Conservation (phyloP, 805 yeast genomes). For the Zygosaccharomyces lentus region DNA sequence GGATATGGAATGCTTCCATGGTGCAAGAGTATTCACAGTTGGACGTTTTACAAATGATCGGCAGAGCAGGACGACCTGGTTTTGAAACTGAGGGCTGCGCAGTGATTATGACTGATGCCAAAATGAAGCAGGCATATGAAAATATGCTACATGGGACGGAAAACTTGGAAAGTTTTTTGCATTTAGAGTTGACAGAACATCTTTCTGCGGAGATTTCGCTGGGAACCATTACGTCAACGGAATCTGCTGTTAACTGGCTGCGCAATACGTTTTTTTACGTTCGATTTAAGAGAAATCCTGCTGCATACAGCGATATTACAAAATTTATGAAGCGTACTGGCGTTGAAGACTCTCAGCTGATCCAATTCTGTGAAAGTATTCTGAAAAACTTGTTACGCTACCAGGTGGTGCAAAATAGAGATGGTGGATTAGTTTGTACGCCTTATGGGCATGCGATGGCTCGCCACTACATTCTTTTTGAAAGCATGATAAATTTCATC, state of each 20-base stretch:
- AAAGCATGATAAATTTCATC: constrained; percentile 40
- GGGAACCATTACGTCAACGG: constrained; percentile 36
- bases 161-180: constrained; percentile 45
- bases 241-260: constrained; percentile 45
- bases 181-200: constrained; percentile 39
- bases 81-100: constrained; percentile 48
- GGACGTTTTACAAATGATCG: constrained; percentile 60
- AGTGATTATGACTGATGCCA: constrained; percentile 43
- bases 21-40: constrained; percentile 51
- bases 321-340: constrained; percentile 14
- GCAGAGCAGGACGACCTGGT: constrained; percentile 61
- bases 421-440: constrained; percentile 32
- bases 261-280: constrained; percentile 48
- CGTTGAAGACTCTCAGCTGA: constrained; percentile 34
- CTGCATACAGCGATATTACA: constrained; percentile 36
- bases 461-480: constrained; percentile 43
- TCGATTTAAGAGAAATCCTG: constrained; percentile 40
- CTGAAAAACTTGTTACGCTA: constrained; percentile 34
- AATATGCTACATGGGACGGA: constrained; percentile 41
- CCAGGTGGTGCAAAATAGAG: constrained; percentile 28
- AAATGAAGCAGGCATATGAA: constrained; percentile 38
- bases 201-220: constrained; percentile 44
- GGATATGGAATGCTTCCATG: constrained; percentile 49
- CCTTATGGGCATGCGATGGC: constrained; percentile 47
- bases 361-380: constrained; percentile 34